Percentiles rank a stretch among this genome's conserved stretches.
phyloP scores from a whole-genome alignment of 2,329 filamentous ascomycete species.

The Byssothecium circinans region DNA sequence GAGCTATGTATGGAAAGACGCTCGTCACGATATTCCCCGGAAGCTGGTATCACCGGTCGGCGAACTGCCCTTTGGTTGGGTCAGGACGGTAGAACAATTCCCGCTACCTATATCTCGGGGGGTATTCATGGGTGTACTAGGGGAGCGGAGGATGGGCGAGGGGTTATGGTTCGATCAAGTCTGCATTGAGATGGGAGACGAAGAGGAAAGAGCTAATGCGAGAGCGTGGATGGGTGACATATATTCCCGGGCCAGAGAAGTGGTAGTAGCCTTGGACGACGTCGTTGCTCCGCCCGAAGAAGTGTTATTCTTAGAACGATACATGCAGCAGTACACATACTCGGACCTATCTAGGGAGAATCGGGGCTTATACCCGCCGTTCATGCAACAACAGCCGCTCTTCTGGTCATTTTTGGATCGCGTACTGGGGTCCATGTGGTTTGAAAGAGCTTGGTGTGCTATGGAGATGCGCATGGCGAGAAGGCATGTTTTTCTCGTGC shows the following conservation, averaged over 20 bases:
- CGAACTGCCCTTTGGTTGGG: slow-evolving; percentile 40
- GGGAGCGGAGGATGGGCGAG: slow-evolving; percentile 42
- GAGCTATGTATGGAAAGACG: slow-evolving; percentile 47
- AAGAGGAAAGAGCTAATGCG: slow-evolving; percentile 43
- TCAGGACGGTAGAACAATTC: slow-evolving; percentile 38
- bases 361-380: slow-evolving; percentile 27
- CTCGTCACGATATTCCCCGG: slow-evolving; percentile 26
- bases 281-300: slow-evolving; percentile 41
- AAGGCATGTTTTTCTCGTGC: slow-evolving; percentile 47
- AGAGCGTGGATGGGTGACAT: slow-evolving; percentile 48
- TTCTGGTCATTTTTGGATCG: slow-evolving; percentile 37
- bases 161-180: slow-evolving; percentile 52
- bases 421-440: slow-evolving; percentile 47
- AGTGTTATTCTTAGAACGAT: slow-evolving; percentile 40
- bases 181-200: slow-evolving; percentile 47
- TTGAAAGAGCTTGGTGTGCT: slow-evolving; percentile 49
- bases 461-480: slow-evolving; percentile 49
- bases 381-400: slow-evolving; percentile 29
- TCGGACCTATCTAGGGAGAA: slow-evolving; percentile 31
- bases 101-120: slow-evolving; percentile 43
- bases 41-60: slow-evolving; percentile 27
- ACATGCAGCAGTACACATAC: slow-evolving; percentile 43
- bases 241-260: slow-evolving; percentile 45
- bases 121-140: slow-evolving; percentile 47
- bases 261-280: slow-evolving; percentile 49